Percentiles rank a stretch among this genome's conserved stretches.
Conservation (phyloP, 148 eudicot species). For the Dysphania ambrosioides region DNA sequence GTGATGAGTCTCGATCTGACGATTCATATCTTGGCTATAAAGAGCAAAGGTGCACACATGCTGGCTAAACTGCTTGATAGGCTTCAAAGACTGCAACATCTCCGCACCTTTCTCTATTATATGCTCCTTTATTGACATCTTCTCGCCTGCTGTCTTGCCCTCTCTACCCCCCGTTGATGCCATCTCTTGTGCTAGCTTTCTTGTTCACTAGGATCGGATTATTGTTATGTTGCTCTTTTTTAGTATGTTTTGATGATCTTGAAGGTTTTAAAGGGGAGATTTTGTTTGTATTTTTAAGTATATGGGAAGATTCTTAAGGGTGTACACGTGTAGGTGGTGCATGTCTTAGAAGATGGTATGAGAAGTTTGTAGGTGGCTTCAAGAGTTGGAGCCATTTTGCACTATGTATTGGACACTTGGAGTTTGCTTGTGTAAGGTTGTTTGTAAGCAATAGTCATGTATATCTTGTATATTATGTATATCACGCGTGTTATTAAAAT, state of each 20-base stretch:
- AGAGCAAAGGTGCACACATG: slow-evolving; percentile 58
- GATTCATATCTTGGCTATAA: slow-evolving; percentile 62
- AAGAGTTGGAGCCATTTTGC: slow-evolving; percentile 8
- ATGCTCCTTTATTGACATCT: slow-evolving; percentile 43
- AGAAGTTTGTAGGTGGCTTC: slow-evolving; percentile 1
- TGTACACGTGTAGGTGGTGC: slow-evolving; percentile 14
- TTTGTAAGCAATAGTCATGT: too few relatives aligned
- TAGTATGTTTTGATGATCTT: background rate
- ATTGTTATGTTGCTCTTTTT: too few relatives aligned
- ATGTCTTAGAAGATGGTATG: background rate
- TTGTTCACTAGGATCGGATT: background rate
- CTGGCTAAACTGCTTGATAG: slow-evolving; percentile 44
- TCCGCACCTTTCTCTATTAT: slow-evolving; percentile 51
- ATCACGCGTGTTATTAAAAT: too few relatives aligned
- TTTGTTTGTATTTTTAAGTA: background rate
- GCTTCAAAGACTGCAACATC: slow-evolving; percentile 56
- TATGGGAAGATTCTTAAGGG: background rate
- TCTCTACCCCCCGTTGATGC: slow-evolving; percentile 30
- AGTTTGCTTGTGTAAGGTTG: background rate
- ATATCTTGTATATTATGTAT: too few relatives aligned
- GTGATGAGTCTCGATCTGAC: slow-evolving; percentile 64
- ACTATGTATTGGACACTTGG: slow-evolving; percentile 12
- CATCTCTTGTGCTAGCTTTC: background rate
- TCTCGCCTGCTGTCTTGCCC: slow-evolving; percentile 42
- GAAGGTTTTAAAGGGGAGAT: background rate